Base-by-base conservation (phyloP, 257 asterid genomes). In the Euphrasia confusa region DNA sequence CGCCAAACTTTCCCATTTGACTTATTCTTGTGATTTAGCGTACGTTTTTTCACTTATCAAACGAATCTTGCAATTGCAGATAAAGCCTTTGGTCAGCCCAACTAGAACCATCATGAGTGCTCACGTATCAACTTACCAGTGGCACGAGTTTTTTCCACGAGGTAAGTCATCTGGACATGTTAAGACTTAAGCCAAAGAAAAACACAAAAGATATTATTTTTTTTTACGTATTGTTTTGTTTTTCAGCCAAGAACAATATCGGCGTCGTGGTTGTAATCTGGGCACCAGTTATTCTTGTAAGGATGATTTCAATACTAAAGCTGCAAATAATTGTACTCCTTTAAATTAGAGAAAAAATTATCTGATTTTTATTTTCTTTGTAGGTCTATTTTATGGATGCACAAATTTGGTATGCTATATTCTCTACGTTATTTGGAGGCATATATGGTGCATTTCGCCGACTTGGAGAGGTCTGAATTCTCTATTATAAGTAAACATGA, bases 381-480 rank as follows among this genome's bases (percentile, higher is more conserved):
- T 74, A 90, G 97, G 97, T 90, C 62, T 90, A 86, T 73, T 89
- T 89, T 75, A 86, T 89, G 96, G 96, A 89, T 64, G 67, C 86
- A 60, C 96, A 86, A 72, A 90, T 90, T 37, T 90, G 97, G 97
- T 90, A 90, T 79, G 97, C 97, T 71, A 87, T 90, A 75, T 90
- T 87, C 79, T 87, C 97, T 26, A 87, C 97, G 32, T 64, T 90
- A 47, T 85, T 90, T 67, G 97, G 97, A 65, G 97, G 97, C 57
- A 82, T 90, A 65, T 90, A 90, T 79, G 97, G 97, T 33, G 97
- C 97, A 68, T 90, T 90, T 65, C 95, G 96, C 24, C 95, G 96
- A 53, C 90, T 90, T 71, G 97, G 97, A 77, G 79, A 89, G 96
- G 96, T 64, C 6, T 39, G 17, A 55, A 47, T 56, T 45, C 50